Percentiles rank a stretch among this genome's conserved stretches.
Evolutionary conservation across 2,329 filamentous ascomycete genomes (phyloP).

Genomic region (Coniochaeta sp.): DNA sequence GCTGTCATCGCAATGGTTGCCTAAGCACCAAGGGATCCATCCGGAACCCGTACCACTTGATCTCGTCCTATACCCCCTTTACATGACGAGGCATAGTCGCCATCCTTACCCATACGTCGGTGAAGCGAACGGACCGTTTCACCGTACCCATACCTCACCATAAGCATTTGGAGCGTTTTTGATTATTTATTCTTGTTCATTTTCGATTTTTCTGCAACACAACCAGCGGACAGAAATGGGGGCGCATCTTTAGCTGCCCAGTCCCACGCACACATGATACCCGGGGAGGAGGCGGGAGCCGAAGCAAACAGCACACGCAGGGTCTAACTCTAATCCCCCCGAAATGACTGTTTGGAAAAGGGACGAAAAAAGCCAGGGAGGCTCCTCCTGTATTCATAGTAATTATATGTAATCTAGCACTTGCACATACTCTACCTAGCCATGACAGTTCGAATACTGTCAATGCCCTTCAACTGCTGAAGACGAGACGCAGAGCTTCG

Average conservation of each 20-base stretch:
- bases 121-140: background rate
- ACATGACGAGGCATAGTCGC: background rate
- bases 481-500: too few relatives aligned
- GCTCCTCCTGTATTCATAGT: background rate
- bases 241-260: background rate
- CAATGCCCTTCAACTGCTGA: background rate
- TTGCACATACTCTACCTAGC: background rate
- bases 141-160: background rate
- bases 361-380: background rate
- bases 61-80: background rate
- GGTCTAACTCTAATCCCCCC: background rate
- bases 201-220: background rate
- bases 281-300: background rate
- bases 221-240: background rate
- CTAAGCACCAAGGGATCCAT: constrained; percentile 7
- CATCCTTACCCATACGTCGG: background rate
- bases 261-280: constrained; percentile 3
- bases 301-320: background rate
- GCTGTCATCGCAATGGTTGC: constrained; percentile 15
- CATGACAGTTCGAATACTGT: background rate
- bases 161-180: background rate
- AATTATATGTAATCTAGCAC: constrained; percentile 2
- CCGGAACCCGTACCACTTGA: background rate
- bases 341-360: background rate
- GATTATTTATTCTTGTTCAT: background rate